Evolutionary conservation across 2,329 filamentous ascomycete species (phyloP), one percentile per base, ranked within the genome.

Genomic region (Ustulina deusta): DNA sequence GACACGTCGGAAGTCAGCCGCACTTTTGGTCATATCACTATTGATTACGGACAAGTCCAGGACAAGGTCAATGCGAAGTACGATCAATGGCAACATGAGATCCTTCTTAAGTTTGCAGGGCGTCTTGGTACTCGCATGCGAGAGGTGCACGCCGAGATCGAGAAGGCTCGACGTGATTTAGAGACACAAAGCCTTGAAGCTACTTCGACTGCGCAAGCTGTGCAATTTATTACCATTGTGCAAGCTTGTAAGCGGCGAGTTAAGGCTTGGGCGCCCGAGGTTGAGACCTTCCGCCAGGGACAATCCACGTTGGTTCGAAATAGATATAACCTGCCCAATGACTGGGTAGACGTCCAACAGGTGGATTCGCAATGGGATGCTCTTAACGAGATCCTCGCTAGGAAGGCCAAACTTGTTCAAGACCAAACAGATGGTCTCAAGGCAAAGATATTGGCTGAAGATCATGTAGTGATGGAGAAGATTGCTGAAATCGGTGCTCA

Each of bases 61-160:
- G 93, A 95, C 65, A 97, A 97, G 81, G 96, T 99, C 79, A 99
- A 98, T 76, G 93, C 94, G 74, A 99, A 98, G 79, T 99, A 99
- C 78, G 97, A 99, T 78, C 95, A 98, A 79, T 99, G 97, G 96
- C 96, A 99, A 79, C 93, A 97, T 75, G 96, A 99, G 72, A 97
- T 99, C 63, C 85, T 98, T 42, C 88, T 92, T 74, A 97, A 97
- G 78, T 99, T 99, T 80, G 96, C 94, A 42, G 87, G 88, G 64
- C 93, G 96, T 63, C 90, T 99, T 52, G 93, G 94, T 54, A 92
- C 89, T 70, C 92, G 94, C 57, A 97, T 98, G 90, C 89, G 93
- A 56, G 96, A 99, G 76, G 91, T 97, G 3, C 94, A 96, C 74
- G 90, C 92, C 13, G 95, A 98, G 70, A 92, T 99, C 68, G 93